Percentiles rank a stretch among this genome's conserved stretches.
Evolutionary conservation across 768 basidiomycete species (phyloP).

Genomic region (Cubamyces lactineus): DNA sequence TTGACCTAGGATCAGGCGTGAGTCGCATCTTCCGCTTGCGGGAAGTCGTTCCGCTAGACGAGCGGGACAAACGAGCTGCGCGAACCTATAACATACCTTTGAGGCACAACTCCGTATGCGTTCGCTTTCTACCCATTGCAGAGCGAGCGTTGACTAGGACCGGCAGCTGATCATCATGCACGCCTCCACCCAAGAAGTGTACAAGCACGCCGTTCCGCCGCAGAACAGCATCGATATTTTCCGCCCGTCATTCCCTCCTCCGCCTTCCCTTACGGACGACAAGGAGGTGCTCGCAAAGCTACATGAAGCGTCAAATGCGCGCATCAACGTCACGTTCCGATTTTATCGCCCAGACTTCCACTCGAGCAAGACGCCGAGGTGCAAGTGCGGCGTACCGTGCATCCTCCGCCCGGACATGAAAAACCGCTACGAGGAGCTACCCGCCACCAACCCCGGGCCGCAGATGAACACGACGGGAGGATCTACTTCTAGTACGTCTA

Average conservation of each 20-base stretch:
- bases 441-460: not conserved
- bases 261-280: slow-evolving; percentile 14
- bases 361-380: slow-evolving; percentile 65
- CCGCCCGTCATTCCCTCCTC: slow-evolving; percentile 48
- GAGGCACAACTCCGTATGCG: slow-evolving; percentile 73
- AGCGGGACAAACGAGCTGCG: slow-evolving; percentile 57
- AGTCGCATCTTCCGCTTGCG: slow-evolving; percentile 71
- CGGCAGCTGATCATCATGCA: slow-evolving; percentile 83
- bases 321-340: slow-evolving; percentile 86
- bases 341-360: slow-evolving; percentile 85
- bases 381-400: slow-evolving; percentile 73
- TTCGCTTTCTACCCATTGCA: no score
- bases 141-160: not conserved
- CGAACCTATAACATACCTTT: slow-evolving; percentile 79
- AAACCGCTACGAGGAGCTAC: slow-evolving; percentile 45
- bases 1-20: slow-evolving; percentile 50
- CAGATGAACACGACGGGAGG: not conserved
- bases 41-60: slow-evolving; percentile 72
- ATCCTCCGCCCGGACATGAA: slow-evolving; percentile 82
- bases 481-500: not conserved
- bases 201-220: slow-evolving; percentile 80
- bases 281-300: slow-evolving; percentile 6
- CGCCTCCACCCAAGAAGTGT: slow-evolving; percentile 78
- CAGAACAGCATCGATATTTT: slow-evolving; percentile 73
- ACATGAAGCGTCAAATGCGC: slow-evolving; percentile 58